Evolutionary conservation across 1,284 basidiomycete species (phyloP).

Genomic region (Peniophora sp.): DNA sequence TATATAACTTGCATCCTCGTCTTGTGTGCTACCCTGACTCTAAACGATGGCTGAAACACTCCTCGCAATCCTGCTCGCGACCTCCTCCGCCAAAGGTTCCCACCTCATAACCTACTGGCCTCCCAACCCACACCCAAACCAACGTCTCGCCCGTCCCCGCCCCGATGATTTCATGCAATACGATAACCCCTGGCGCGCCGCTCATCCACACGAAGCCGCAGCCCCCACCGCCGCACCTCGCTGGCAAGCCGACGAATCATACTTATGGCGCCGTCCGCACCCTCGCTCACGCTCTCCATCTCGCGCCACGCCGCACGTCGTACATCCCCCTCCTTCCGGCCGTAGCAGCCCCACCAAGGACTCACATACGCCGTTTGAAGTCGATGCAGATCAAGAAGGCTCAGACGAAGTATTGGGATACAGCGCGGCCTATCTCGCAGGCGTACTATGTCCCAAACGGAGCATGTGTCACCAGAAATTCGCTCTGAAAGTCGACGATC

Average conservation of each 20-base stretch:
- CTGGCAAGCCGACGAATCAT: slow-evolving; percentile 31
- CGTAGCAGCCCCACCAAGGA: slow-evolving; percentile 36
- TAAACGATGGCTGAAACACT: slow-evolving; percentile 58
- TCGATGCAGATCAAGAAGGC: slow-evolving; percentile 25
- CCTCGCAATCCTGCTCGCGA: slow-evolving; percentile 66
- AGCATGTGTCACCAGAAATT: slow-evolving; percentile 92
- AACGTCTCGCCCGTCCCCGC: slow-evolving; percentile 55
- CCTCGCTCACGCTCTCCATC: slow-evolving; percentile 34
- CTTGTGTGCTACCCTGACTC: too few species aligned
- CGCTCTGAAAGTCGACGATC: slow-evolving; percentile 85
- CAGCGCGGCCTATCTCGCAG: slow-evolving; percentile 74
- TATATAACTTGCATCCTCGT: too few species aligned
- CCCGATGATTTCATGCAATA: slow-evolving; percentile 44
- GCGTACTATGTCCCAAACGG: slow-evolving; percentile 71
- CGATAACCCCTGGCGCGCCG: slow-evolving; percentile 66
- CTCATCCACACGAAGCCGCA: slow-evolving; percentile 32
- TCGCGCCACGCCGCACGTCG: slow-evolving; percentile 23
- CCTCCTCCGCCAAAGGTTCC: slow-evolving; percentile 67
- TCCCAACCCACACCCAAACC: slow-evolving; percentile 44
- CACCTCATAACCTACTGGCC: slow-evolving; percentile 73
- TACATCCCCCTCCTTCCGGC: slow-evolving; percentile 31
- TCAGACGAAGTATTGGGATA: slow-evolving; percentile 76
- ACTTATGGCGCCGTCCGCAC: slow-evolving; percentile 48
- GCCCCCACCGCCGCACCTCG: slow-evolving; percentile 15
- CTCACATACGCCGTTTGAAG: too few species aligned